phyloP scores from a whole-genome alignment of 345 rosid species.

The Psidium friedrichsthalianum region DNA sequence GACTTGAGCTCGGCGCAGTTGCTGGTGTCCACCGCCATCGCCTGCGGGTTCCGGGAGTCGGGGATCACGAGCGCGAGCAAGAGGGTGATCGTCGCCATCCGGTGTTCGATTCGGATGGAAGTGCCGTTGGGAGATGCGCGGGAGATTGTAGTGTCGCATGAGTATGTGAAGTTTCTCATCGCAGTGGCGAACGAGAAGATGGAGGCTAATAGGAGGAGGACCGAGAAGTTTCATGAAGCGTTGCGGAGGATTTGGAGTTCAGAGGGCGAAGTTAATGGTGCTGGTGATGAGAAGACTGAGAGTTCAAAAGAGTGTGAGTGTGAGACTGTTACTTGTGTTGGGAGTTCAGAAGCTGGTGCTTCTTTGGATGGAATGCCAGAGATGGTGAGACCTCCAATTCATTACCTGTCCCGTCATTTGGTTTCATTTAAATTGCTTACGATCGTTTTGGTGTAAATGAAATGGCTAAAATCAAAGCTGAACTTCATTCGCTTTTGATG shows the following conservation, averaged over 20 bases:
- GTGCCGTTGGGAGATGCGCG: slow-evolving; percentile 62
- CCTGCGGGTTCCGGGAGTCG: slow-evolving; percentile 72
- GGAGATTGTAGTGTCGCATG: slow-evolving; percentile 39
- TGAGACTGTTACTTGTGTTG: slow-evolving; percentile 5
- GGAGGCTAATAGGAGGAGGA: slow-evolving; percentile 70
- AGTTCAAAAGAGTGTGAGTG: slow-evolving; percentile 2
- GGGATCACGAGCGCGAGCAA: slow-evolving; percentile 67
- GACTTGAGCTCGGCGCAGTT: slow-evolving; percentile 52
- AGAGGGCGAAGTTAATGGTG: slow-evolving; percentile 10
- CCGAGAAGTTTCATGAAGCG: slow-evolving; percentile 42
- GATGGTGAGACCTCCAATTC: neutral
- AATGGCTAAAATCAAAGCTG: neutral
- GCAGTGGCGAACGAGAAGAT: slow-evolving; percentile 74
- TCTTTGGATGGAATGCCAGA: slow-evolving; percentile 1
- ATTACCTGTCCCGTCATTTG: neutral
- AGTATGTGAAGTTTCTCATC: slow-evolving; percentile 66
- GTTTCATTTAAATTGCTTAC: neutral
- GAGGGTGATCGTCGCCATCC: slow-evolving; percentile 72
- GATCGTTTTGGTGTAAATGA: neutral
- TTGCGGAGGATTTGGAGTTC: slow-evolving; percentile 14
- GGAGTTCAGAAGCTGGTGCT: neutral
- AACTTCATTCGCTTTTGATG: neutral
- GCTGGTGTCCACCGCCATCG: slow-evolving; percentile 60
- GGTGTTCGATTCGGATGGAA: slow-evolving; percentile 81
- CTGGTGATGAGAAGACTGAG: neutral